Evolutionary conservation across 176 grass and related monocot species (phyloP).

Genomic region (Hordeum vulgare): MorexV3_pseudomolecules_assembly NC_058519.1:522218017-522218516

Average conservation of each 20-base stretch:
- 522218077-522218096: too few relatives aligned
- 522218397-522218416: conserved; percentile 41
- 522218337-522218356: conserved; percentile 42
- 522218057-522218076: neutral
- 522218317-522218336: conserved; percentile 64
- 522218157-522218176: neutral
- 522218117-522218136: neutral
- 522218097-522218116: neutral
- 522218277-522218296: conserved; percentile 47
- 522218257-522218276: conserved; percentile 69
- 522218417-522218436: conserved; percentile 59
- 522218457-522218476: conserved; percentile 55
- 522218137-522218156: neutral
- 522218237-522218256: conserved; percentile 74
- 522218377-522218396: conserved; percentile 17
- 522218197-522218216: conserved; percentile 43
- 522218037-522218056: neutral
- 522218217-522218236: conserved; percentile 61
- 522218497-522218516: neutral
- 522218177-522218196: conserved; percentile 36
- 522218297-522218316: conserved; percentile 39
- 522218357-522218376: conserved; percentile 43
- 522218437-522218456: conserved; percentile 63
- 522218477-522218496: conserved; percentile 30
- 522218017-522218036: neutral